These are phyloP conservation scores for Thermomyces lanuginosus DNA, from an alignment of 2,329 filamentous ascomycete genomes.

Conservation along the genomic window DNA sequence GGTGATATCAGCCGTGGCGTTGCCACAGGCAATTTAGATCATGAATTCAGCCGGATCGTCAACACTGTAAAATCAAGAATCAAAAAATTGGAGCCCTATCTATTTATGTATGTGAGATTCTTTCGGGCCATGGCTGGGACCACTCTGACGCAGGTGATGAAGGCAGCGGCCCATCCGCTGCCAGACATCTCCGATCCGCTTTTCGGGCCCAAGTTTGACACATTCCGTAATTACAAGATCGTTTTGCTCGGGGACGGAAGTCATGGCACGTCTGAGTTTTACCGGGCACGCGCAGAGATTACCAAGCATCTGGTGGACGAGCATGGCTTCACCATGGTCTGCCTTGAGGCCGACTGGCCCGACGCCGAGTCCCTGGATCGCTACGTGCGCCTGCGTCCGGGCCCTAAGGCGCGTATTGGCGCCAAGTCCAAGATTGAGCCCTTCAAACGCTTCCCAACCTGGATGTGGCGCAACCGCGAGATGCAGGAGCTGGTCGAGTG, in stretches of 20 bases:
- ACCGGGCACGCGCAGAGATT: conserved; percentile 35
- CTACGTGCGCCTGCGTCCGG: conserved; percentile 33
- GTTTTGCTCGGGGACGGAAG: conserved; percentile 32
- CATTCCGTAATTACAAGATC: conserved; percentile 23
- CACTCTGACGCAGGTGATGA: conserved; percentile 20
- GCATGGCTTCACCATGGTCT: conserved; percentile 37
- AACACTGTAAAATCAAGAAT: no score
- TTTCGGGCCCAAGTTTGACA: conserved; percentile 29
- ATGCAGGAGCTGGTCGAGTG: conserved; percentile 37
- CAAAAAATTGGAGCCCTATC: no score
- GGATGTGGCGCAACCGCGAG: conserved; percentile 42
- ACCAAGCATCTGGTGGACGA: conserved; percentile 34
- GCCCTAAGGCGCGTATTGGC: conserved; percentile 18
- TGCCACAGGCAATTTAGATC: no score
- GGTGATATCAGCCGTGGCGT: no score
- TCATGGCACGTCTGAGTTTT: conserved; percentile 42
- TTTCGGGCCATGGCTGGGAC: conserved; percentile 13
- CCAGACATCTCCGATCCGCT: conserved; percentile 18
- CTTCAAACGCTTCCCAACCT: conserved; percentile 37
- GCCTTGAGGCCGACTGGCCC: conserved; percentile 39
- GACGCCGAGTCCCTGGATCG: conserved; percentile 36
- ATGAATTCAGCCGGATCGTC: no score
- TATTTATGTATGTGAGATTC: no score
- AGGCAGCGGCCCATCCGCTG: conserved; percentile 20
- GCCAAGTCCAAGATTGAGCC: conserved; percentile 17